These are phyloP conservation scores for Suillus americanus DNA, from an alignment of 768 basidiomycete genomes.

Conservation along the genomic window DNA sequence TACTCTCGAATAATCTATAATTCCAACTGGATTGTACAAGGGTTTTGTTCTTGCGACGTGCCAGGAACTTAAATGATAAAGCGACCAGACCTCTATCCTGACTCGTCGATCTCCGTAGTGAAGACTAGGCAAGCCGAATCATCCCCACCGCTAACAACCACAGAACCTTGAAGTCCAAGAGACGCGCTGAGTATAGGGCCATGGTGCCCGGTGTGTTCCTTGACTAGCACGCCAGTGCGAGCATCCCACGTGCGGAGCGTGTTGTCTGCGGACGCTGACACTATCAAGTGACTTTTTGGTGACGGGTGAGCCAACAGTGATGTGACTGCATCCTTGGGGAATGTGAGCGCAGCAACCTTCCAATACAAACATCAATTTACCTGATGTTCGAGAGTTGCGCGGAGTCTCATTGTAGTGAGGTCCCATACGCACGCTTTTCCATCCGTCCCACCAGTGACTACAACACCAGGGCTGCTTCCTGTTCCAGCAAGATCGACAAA, in stretches of 20 bases:
- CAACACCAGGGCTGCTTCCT: slow-evolving; percentile 55
- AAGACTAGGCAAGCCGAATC: slow-evolving; percentile 87
- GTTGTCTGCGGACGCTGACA: slow-evolving; percentile 86
- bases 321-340: slow-evolving; percentile 80
- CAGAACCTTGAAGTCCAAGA: slow-evolving; percentile 65
- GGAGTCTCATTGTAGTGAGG: slow-evolving; percentile 77
- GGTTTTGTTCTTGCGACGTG: neutral
- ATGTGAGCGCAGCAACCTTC: neutral
- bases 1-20: neutral
- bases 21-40: neutral
- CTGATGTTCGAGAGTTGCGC: slow-evolving; percentile 79
- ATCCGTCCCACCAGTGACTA: slow-evolving; percentile 88
- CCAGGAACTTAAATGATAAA: neutral
- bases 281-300: slow-evolving; percentile 73
- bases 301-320: slow-evolving; percentile 70
- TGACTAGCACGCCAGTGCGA: slow-evolving; percentile 74
- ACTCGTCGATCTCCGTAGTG: slow-evolving; percentile 47
- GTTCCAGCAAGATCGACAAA: slow-evolving; percentile 78
- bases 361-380: slow-evolving; percentile 41
- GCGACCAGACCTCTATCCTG: neutral
- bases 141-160: slow-evolving; percentile 87
- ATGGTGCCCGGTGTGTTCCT: slow-evolving; percentile 80
- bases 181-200: slow-evolving; percentile 76
- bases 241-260: slow-evolving; percentile 92
- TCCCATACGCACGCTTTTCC: slow-evolving; percentile 97